A percentile compares a stretch with the other conserved stretches of the same genome.
These are phyloP conservation scores for Tetrahymena malaccensis DNA, from an alignment of 73 alveolate genomes.

Conservation along the genomic window DNA sequence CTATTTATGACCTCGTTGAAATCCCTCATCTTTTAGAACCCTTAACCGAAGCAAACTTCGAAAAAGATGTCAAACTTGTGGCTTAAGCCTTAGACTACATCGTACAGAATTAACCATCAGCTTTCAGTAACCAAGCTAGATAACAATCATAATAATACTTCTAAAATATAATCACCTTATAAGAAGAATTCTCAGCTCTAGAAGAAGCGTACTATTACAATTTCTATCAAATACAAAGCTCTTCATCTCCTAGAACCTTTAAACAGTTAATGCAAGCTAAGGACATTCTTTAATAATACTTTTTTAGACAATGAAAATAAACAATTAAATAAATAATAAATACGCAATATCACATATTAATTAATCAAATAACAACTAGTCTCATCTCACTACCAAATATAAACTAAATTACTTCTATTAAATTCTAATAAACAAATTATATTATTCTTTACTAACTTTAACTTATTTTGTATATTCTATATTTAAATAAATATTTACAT, in stretches of 20 bases:
- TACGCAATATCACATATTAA: background rate
- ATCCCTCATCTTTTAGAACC: background rate
- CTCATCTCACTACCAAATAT: no score
- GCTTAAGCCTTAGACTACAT: background rate
- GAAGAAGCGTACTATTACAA: background rate
- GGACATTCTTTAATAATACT: background rate
- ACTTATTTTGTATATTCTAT: no score
- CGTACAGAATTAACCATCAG: background rate
- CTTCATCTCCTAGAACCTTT: background rate
- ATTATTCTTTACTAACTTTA: no score
- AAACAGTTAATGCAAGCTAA: background rate
- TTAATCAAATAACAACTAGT: no score
- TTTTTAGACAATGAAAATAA: background rate
- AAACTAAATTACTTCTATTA: no score
- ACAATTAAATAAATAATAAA: no score
- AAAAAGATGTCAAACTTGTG: background rate
- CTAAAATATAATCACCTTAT: background rate
- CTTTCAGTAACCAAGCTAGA: background rate
- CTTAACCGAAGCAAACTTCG: background rate
- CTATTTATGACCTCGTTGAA: background rate
- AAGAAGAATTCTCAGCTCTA: background rate
- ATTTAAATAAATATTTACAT: no score
- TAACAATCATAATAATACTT: background rate
- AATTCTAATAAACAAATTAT: no score
- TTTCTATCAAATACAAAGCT: background rate